Conservation (phyloP, 1,284 basidiomycete genomes). For the Ceratobasidium sp. region DNA sequence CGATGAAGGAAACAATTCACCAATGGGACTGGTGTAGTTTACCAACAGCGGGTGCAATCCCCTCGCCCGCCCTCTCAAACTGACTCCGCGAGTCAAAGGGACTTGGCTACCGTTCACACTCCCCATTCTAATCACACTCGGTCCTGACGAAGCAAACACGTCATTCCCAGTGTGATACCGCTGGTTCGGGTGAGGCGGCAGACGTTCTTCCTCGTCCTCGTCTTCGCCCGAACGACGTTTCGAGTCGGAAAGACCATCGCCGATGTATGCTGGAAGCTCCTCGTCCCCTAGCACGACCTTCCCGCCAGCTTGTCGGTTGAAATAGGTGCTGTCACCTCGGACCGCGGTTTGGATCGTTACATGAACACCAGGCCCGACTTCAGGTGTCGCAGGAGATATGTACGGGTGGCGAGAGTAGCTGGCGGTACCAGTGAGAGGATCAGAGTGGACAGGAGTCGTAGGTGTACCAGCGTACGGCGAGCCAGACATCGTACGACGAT, state of each 20-base stretch:
- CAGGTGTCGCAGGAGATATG: not conserved
- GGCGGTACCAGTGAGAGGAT: not conserved
- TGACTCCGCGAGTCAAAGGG: not conserved
- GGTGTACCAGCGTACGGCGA: not conserved
- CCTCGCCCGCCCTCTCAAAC: conserved; percentile 2
- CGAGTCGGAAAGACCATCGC: conserved; percentile 29
- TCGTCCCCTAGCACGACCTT: conserved; percentile 24
- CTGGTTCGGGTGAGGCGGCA: conserved; percentile 6
- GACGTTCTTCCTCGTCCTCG: conserved; percentile 9
- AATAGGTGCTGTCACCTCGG: conserved; percentile 24
- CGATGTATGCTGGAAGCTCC: conserved; percentile 16
- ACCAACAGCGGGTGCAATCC: conserved; percentile 36
- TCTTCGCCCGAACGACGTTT: not conserved
- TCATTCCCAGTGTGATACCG: conserved; percentile 7
- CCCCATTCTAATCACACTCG: conserved; percentile 34
- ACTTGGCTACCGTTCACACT: conserved; percentile 8
- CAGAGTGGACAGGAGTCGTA: not conserved
- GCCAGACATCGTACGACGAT: conserved; percentile 13
- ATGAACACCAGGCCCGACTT: not conserved
- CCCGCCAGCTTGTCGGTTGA: not conserved
- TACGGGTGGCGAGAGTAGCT: not conserved
- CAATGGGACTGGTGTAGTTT: conserved; percentile 39
- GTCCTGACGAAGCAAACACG: conserved; percentile 12
- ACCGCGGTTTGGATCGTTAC: conserved; percentile 26
- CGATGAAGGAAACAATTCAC: conserved; percentile 3